Evolutionary conservation across 106 monocot genomes (phyloP).

Genomic region (Ottelia alismoides): DNA sequence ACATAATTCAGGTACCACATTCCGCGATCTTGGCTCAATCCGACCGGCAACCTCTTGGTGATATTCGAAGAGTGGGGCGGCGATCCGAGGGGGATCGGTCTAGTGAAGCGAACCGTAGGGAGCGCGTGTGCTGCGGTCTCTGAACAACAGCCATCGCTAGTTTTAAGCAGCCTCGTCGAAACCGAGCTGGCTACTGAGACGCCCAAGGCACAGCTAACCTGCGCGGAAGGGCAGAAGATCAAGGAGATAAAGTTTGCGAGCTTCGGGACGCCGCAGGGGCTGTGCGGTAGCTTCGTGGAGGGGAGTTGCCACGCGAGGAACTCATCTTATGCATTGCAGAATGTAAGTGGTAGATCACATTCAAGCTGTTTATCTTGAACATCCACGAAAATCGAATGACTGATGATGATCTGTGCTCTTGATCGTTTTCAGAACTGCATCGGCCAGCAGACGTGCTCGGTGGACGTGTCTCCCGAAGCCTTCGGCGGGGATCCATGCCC

Average conservation of each 20-base stretch:
- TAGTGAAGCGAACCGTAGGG: constrained; percentile 42
- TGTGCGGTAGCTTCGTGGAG: constrained; percentile 22
- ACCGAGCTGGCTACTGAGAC: no score
- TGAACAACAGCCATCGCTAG: constrained; percentile 70
- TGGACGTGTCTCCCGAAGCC: constrained; percentile 23
- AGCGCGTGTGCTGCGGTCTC: constrained; percentile 58
- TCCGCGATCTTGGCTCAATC: no score
- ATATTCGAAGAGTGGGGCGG: no score
- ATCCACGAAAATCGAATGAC: no score
- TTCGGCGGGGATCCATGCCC: constrained; percentile 67
- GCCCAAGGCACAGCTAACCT: constrained; percentile 18
- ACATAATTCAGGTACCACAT: no score
- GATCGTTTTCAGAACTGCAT: constrained; percentile 45
- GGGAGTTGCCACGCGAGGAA: constrained; percentile 26
- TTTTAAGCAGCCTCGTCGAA: no score
- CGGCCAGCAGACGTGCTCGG: constrained; percentile 34
- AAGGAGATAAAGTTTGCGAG: constrained; percentile 22
- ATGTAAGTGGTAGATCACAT: no score
- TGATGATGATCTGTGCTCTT: no score
- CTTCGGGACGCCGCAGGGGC: constrained; percentile 21
- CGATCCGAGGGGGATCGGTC: constrained; percentile 45
- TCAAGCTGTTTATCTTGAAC: no score
- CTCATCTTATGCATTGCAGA: constrained; percentile 19
- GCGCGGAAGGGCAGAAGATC: constrained; percentile 18
- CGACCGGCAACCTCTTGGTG: no score